Conservation (phyloP, 2,329 filamentous ascomycete genomes). For the Thyridium curvatum region DNA sequence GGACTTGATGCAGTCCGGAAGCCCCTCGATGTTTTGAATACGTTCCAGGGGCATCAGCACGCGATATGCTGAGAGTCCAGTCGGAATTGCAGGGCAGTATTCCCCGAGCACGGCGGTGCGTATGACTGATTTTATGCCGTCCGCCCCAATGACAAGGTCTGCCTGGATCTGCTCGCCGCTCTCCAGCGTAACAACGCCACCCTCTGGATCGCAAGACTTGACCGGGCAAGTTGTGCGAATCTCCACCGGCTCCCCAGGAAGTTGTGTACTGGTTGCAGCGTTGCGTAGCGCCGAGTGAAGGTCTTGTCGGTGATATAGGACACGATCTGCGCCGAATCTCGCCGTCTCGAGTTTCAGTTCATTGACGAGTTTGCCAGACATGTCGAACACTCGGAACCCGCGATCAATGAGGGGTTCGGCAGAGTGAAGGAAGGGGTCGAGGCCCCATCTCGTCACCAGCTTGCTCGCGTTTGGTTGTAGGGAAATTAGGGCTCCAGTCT, state of each 20-base stretch:
- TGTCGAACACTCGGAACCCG: conserved; percentile 24
- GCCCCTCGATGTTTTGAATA: conserved; percentile 6
- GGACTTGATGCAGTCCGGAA: conserved; percentile 23
- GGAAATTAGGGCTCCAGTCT: conserved; percentile 33
- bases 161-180: conserved; percentile 15
- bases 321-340: conserved; percentile 28
- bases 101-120: conserved; percentile 10
- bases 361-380: conserved; percentile 14
- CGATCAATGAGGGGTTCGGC: conserved; percentile 25
- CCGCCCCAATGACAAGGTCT: conserved; percentile 5
- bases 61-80: conserved; percentile 30
- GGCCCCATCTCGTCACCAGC: conserved; percentile 22
- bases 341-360: conserved; percentile 21
- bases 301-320: conserved; percentile 34
- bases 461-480: conserved; percentile 33
- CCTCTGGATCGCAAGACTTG: conserved; percentile 31
- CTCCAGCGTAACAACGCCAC: conserved; percentile 22
- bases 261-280: conserved; percentile 13
- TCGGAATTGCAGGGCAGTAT: conserved; percentile 17
- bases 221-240: conserved; percentile 19
- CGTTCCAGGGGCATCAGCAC: conserved; percentile 17
- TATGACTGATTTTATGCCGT: conserved; percentile 5
- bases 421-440: conserved; percentile 17
- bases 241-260: conserved; percentile 15
- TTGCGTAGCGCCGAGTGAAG: conserved; percentile 23